Evolutionary conservation across 805 yeast genomes (phyloP).

Genomic region (Hanseniaspora thailandica): DNA sequence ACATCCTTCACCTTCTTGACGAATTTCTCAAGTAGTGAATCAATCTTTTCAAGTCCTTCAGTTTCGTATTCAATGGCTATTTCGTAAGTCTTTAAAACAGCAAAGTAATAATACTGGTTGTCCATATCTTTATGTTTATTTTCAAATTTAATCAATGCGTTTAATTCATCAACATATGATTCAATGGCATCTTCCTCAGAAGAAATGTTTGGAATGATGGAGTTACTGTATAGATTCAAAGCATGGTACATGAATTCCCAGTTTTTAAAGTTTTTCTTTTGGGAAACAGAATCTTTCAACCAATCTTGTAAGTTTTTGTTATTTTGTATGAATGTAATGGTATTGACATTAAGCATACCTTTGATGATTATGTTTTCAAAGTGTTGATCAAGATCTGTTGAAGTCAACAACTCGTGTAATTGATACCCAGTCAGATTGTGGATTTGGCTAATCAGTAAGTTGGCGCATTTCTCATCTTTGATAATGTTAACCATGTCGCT

Average conservation of each 20-base stretch:
- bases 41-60: neutral
- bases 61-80: constrained; percentile 6
- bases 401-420: neutral
- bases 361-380: constrained; percentile 6
- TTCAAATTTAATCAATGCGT: neutral
- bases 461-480: neutral
- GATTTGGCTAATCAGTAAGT: neutral
- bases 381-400: neutral
- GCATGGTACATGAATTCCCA: constrained; percentile 5
- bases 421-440: constrained; percentile 10
- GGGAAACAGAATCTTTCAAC: constrained; percentile 4
- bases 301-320: constrained; percentile 5
- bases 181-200: constrained; percentile 4
- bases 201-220: constrained; percentile 12
- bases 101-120: neutral
- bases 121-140: neutral
- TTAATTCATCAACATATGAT: neutral
- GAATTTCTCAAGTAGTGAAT: neutral
- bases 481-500: neutral
- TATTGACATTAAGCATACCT: constrained; percentile 14
- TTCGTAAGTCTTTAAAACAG: constrained; percentile 5
- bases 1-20: neutral
- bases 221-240: constrained; percentile 4
- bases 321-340: constrained; percentile 12
- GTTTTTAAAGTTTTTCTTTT: neutral